Evolutionary conservation across 352 stramenopile species (phyloP).

Genomic region (Globisporangium middletonii): DNA sequence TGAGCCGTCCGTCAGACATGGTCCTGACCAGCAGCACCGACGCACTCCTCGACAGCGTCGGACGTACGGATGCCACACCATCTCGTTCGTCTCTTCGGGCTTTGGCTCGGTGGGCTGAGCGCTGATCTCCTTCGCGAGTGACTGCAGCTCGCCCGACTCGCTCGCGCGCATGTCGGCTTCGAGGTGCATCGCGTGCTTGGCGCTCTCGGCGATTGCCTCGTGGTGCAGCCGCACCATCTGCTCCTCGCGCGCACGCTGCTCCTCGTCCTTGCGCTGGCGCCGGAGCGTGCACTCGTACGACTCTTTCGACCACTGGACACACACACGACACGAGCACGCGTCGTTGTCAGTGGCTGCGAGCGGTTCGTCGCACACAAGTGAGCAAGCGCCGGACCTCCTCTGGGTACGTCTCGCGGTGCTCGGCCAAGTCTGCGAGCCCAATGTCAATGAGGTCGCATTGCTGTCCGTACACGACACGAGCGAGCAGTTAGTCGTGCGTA

Average conservation of each 20-base stretch:
- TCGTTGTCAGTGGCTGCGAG: background rate
- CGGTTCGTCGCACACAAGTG: background rate
- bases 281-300: conserved; percentile 43
- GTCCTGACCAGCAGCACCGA: background rate
- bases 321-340: background rate
- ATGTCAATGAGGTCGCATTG: conserved; percentile 84
- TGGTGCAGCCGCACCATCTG: conserved; percentile 66
- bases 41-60: background rate
- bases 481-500: too few species aligned
- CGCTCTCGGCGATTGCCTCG: conserved; percentile 64
- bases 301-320: conserved; percentile 53
- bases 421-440: conserved; percentile 58
- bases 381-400: conserved; percentile 40
- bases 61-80: conserved; percentile 83
- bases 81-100: conserved; percentile 55
- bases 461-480: conserved; percentile 14
- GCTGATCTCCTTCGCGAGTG: conserved; percentile 53
- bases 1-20: background rate
- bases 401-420: conserved; percentile 60
- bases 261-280: conserved; percentile 48
- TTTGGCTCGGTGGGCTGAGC: conserved; percentile 48
- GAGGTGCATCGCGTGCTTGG: conserved; percentile 60
- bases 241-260: conserved; percentile 61
- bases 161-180: conserved; percentile 59
- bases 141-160: conserved; percentile 42